Percentiles rank a stretch among this genome's conserved stretches.
phyloP scores from a whole-genome alignment of 768 basidiomycete genomes.

The Chalciporus chontae region DNA sequence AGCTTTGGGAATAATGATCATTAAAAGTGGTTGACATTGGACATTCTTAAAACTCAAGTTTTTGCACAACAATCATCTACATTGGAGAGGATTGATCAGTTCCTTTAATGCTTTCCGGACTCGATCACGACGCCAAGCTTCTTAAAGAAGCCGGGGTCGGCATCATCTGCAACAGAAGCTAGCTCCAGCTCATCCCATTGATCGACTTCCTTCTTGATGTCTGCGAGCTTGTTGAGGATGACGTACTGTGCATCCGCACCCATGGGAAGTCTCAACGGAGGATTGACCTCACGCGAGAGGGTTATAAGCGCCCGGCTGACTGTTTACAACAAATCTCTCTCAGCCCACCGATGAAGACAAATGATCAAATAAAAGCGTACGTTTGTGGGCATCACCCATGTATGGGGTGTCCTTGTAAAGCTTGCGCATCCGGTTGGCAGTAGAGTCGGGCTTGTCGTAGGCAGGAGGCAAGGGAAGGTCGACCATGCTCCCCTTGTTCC shows the following conservation, averaged over 20 bases:
- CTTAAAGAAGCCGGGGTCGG: constrained; percentile 14
- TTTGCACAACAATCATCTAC: no score
- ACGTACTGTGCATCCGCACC: constrained; percentile 18
- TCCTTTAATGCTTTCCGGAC: neutral
- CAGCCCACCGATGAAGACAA: neutral
- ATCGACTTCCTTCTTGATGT: constrained; percentile 17
- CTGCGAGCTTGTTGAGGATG: constrained; percentile 12
- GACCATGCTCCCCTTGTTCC: constrained; percentile 19
- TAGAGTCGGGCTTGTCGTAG: constrained; percentile 15
- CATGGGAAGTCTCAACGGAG: constrained; percentile 20
- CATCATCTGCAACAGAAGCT: constrained; percentile 21
- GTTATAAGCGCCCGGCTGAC: constrained; percentile 15
- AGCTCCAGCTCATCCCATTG: constrained; percentile 10
- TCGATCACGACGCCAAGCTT: neutral
- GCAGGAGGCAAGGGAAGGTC: constrained; percentile 12
- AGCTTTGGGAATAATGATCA: no score
- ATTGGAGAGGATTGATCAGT: no score
- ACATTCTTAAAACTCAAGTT: no score
- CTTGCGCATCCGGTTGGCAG: constrained; percentile 9
- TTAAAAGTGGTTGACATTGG: no score
- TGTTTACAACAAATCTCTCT: constrained; percentile 1
- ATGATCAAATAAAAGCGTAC: constrained; percentile 1
- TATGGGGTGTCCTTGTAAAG: neutral
- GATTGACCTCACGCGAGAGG: constrained; percentile 17
- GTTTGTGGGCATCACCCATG: constrained; percentile 10